Percentiles rank a stretch among this genome's conserved stretches.
Conservation (phyloP, 83 land plant genomes). For the Picea engelmannii region DNA sequence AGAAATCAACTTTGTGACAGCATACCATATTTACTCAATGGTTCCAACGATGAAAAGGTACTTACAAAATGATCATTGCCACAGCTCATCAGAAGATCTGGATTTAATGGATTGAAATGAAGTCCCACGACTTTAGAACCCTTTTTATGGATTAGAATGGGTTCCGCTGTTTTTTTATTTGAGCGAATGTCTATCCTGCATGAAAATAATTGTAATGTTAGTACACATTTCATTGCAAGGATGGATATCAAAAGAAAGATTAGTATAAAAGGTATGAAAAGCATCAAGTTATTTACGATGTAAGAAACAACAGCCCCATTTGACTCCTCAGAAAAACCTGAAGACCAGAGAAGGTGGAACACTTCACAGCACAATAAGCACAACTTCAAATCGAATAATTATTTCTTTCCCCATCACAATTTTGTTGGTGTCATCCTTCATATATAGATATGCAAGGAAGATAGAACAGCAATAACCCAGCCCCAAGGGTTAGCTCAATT, state of each 20-base stretch:
- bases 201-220: not conserved
- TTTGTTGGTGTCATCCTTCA: too few species aligned
- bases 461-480: too few species aligned
- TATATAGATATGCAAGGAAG: too few species aligned
- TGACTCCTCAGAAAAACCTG: not conserved
- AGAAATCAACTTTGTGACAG: not conserved
- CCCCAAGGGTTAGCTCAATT: too few species aligned
- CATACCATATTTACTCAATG: not conserved
- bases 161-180: slow-evolving; percentile 54
- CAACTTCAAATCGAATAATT: too few species aligned
- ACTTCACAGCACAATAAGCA: too few species aligned
- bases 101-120: slow-evolving; percentile 83
- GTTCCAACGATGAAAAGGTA: not conserved
- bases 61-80: slow-evolving; percentile 98
- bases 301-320: not conserved
- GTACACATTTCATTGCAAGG: not conserved
- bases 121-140: slow-evolving; percentile 93
- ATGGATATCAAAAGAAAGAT: not conserved
- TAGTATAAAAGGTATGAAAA: not conserved
- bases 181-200: slow-evolving; percentile 78
- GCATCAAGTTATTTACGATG: not conserved
- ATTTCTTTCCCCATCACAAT: too few species aligned
- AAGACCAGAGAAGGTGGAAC: not conserved
- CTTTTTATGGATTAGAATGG: slow-evolving; percentile 82
- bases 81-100: slow-evolving; percentile 85